Conservation (phyloP, 805 yeast genomes). For the Kodamaea jinghongensis region DNA sequence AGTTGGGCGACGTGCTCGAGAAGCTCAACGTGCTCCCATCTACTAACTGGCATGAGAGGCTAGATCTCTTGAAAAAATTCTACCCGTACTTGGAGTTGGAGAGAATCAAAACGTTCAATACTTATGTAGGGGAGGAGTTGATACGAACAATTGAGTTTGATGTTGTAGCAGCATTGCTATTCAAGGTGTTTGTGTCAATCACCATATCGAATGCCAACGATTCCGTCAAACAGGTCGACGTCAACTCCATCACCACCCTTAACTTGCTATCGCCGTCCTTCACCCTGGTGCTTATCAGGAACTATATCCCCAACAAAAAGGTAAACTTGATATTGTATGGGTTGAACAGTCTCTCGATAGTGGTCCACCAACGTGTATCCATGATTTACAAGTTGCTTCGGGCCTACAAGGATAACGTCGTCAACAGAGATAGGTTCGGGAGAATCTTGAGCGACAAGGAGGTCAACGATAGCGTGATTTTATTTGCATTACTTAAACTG, state of each 20-base stretch:
- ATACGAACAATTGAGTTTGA: conserved; percentile 16
- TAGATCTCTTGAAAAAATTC: conserved; percentile 21
- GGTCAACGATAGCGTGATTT: conserved; percentile 14
- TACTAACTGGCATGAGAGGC: conserved; percentile 24
- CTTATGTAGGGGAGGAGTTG: conserved; percentile 12
- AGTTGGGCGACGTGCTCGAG: conserved; percentile 20
- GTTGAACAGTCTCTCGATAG: conserved; percentile 29
- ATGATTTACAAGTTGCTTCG: conserved; percentile 20
- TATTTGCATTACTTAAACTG: conserved; percentile 21
- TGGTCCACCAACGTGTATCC: conserved; percentile 22
- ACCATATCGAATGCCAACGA: conserved; percentile 3
- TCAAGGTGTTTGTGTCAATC: conserved; percentile 18
- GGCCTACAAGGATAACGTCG: conserved; percentile 16
- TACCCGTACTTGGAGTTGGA: conserved; percentile 22
- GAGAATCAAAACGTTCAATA: conserved; percentile 12
- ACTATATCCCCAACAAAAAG: conserved; percentile 26
- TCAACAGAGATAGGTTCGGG: conserved; percentile 11
- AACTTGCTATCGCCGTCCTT: conserved; percentile 24
- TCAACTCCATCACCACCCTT: conserved; percentile 11
- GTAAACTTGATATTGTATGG: conserved; percentile 31
- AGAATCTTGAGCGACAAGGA: conserved; percentile 13
- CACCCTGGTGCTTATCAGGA: conserved; percentile 14
- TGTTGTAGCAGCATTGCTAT: conserved; percentile 21
- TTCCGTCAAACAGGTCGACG: conserved; percentile 2
- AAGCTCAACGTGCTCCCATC: conserved; percentile 36